phyloP scores from a whole-genome alignment of 768 basidiomycete species.

The Suillus tomentosus region DNA sequence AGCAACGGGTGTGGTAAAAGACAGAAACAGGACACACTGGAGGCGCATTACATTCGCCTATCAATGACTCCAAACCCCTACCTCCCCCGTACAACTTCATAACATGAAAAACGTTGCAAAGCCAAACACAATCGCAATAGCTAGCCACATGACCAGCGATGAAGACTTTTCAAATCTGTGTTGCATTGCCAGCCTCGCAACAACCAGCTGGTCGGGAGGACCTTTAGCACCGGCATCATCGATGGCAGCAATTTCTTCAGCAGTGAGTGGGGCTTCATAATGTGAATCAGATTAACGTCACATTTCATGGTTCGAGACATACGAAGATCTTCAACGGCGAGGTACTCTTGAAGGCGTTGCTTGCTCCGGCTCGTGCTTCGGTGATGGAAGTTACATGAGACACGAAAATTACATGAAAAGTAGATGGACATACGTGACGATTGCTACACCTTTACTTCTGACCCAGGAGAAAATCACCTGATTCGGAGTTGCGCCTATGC shows the following conservation, averaged over 20 bases:
- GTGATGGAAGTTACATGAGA: constrained; percentile 8
- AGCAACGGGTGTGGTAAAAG: background rate
- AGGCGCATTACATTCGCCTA: background rate
- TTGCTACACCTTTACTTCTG: constrained; percentile 61
- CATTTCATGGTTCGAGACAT: constrained; percentile 15
- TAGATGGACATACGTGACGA: constrained; percentile 54
- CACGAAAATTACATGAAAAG: background rate
- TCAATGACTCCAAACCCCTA: background rate
- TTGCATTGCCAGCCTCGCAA: background rate
- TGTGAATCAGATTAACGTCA: background rate
- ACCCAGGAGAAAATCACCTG: constrained; percentile 77
- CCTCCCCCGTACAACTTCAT: background rate
- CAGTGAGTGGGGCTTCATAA: constrained; percentile 49
- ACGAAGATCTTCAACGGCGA: constrained; percentile 63
- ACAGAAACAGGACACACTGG: background rate
- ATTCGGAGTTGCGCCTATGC: constrained; percentile 55
- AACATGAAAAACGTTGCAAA: background rate
- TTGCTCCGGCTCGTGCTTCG: constrained; percentile 61
- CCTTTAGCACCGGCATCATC: constrained; percentile 62
- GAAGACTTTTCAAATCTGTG: background rate
- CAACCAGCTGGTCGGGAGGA: constrained; percentile 32
- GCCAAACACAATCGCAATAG: background rate
- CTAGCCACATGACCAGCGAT: background rate
- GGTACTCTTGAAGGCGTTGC: constrained; percentile 65
- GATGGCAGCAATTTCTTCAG: constrained; percentile 61